A percentile compares a stretch with the other conserved stretches of the same genome.
Evolutionary conservation across 2,329 filamentous ascomycete genomes (phyloP).

Genomic region (Ophiostoma triangulosporum): DNA sequence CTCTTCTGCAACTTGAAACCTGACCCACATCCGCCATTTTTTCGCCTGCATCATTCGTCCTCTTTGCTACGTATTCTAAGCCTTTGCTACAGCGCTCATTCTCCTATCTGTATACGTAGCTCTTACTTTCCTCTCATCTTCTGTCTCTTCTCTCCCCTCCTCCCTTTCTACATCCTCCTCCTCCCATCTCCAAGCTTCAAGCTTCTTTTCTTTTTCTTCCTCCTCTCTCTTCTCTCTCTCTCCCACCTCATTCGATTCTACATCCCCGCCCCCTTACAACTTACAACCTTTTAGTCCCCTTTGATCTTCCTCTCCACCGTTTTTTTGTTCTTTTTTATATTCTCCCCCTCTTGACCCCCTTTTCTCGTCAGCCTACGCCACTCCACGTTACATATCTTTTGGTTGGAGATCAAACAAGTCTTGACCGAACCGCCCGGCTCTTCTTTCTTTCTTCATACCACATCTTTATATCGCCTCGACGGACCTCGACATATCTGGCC

Average conservation of each 20-base stretch:
- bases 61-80: too few relatives aligned
- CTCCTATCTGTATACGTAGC: background rate
- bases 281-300: slow-evolving; percentile 6
- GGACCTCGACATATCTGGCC: background rate
- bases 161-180: background rate
- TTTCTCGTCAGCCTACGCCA: background rate
- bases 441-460: background rate
- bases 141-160: background rate
- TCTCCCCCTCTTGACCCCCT: background rate
- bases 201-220: background rate
- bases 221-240: background rate
- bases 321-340: slow-evolving; percentile 3
- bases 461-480: background rate
- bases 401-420: background rate
- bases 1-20: slow-evolving; percentile 9
- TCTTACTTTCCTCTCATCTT: background rate
- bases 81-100: background rate
- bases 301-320: background rate
- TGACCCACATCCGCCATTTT: slow-evolving; percentile 8
- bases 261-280: background rate
- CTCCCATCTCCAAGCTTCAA: background rate
- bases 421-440: background rate
- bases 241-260: slow-evolving; percentile 4
- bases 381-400: background rate
- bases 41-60: background rate